Evolutionary conservation across 345 rosid genomes (phyloP).

Genomic region (Salix dunnii): DNA sequence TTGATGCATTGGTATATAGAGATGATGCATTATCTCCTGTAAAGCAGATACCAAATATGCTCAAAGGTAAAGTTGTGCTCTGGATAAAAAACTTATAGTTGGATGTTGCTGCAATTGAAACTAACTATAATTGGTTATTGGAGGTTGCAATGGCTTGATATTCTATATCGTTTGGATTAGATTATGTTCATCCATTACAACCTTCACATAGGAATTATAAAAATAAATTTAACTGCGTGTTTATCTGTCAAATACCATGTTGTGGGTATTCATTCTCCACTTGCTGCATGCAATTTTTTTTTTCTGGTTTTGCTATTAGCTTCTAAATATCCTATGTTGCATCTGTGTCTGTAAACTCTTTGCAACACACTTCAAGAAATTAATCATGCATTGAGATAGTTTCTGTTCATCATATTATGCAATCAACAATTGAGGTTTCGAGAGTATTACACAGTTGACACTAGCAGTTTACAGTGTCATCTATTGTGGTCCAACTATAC

Average conservation of each 20-base stretch:
- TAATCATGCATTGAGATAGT: not conserved
- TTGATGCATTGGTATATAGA: conserved; percentile 49
- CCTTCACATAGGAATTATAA: not conserved
- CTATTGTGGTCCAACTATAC: not conserved
- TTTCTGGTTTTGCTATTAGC: not conserved
- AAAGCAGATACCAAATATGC: conserved; percentile 35
- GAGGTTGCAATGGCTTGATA: not conserved
- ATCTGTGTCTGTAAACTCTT: not conserved
- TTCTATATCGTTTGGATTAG: not conserved
- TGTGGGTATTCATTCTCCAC: not conserved
- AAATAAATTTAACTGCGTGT: not conserved
- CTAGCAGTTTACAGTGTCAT: not conserved
- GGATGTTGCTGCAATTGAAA: not conserved
- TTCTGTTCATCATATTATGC: not conserved
- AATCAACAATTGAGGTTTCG: not conserved
- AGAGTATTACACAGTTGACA: not conserved
- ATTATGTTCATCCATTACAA: not conserved
- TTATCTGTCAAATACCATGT: not conserved
- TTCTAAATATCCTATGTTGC: not conserved
- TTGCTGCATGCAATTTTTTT: not conserved
- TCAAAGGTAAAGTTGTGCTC: conserved; percentile 37
- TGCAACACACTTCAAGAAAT: not conserved
- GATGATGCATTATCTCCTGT: conserved; percentile 65
- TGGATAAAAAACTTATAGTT: not conserved
- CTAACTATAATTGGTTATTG: not conserved